phyloP scores from a whole-genome alignment of 2,329 filamentous ascomycete species.

The Phaeosphaeriaceae sp. region DNA sequence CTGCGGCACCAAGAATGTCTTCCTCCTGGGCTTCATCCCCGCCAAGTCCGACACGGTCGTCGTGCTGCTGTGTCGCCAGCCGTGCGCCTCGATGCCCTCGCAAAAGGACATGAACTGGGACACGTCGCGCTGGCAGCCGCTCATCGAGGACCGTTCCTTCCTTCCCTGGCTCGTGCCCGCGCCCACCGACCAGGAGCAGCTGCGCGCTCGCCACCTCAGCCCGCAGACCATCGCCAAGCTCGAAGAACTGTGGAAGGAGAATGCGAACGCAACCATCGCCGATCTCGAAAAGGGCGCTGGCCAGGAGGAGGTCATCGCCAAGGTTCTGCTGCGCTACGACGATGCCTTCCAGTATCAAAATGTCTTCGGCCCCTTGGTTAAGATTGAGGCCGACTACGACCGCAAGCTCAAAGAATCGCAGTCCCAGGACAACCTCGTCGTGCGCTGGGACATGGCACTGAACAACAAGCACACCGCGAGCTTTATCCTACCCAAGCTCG shows the following conservation, averaged over 20 bases:
- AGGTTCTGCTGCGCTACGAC: slow-evolving; percentile 91
- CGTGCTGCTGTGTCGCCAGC: slow-evolving; percentile 93
- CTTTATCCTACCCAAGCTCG: slow-evolving; percentile 95
- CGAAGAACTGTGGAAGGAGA: slow-evolving; percentile 99
- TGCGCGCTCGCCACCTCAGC: slow-evolving; percentile 90
- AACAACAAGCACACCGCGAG: slow-evolving; percentile 98
- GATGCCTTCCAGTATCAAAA: slow-evolving; percentile 99
- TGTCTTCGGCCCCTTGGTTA: slow-evolving; percentile 95
- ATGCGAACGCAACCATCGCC: slow-evolving; percentile 83
- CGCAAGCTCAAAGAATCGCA: slow-evolving; percentile 98
- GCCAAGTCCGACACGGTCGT: slow-evolving; percentile 99
- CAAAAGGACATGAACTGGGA: slow-evolving; percentile 99
- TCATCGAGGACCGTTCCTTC: slow-evolving; percentile 97
- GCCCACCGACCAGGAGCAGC: slow-evolving; percentile 92
- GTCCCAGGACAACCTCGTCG: slow-evolving; percentile 91
- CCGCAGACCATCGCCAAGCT: slow-evolving; percentile 95
- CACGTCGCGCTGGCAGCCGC: slow-evolving; percentile 93
- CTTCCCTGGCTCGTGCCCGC: slow-evolving; percentile 89
- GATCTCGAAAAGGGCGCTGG: slow-evolving; percentile 91
- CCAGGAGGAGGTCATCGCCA: slow-evolving; percentile 93
- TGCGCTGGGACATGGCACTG: slow-evolving; percentile 92
- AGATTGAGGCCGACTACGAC: slow-evolving; percentile 99
- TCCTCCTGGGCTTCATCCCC: slow-evolving; percentile 95
- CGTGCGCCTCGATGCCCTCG: slow-evolving; percentile 91
- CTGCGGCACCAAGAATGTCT: slow-evolving; percentile 99